Percentiles rank a stretch among this genome's conserved stretches.
Conservation (phyloP, 441 rosid genomes). For the Erodium moschatum region DNA sequence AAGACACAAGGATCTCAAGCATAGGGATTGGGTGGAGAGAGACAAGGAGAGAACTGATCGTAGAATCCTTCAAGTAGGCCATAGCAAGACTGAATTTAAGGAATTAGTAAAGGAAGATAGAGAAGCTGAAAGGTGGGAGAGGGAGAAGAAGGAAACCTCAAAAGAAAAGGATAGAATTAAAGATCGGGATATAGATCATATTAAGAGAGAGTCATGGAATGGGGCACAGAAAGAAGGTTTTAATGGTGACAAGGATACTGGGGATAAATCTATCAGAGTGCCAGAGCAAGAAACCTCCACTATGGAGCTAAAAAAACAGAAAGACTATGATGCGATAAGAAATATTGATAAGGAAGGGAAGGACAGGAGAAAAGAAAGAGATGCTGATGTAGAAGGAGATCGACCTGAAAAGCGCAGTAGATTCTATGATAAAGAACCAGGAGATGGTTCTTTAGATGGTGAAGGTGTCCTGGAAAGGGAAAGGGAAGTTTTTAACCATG, state of each 20-base stretch:
- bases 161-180: conserved; percentile 74
- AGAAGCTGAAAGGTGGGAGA: conserved; percentile 79
- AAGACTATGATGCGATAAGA: conserved; percentile 58
- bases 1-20: conserved; percentile 74
- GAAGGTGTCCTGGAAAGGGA: conserved; percentile 71
- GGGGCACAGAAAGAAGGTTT: conserved; percentile 55
- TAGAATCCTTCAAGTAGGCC: conserved; percentile 47
- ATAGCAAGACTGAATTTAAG: conserved; percentile 46
- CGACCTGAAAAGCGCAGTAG: conserved; percentile 70
- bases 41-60: conserved; percentile 86
- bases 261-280: conserved; percentile 51
- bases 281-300: conserved; percentile 48
- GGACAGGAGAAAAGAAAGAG: conserved; percentile 83
- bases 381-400: conserved; percentile 62
- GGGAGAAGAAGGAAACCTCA: conserved; percentile 64
- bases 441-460: conserved; percentile 74
- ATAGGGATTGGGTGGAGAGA: conserved; percentile 81
- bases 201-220: conserved; percentile 60
- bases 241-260: conserved; percentile 55
- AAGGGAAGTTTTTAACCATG: conserved; percentile 56
- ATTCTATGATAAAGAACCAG: conserved; percentile 62
- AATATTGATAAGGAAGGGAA: conserved; percentile 60
- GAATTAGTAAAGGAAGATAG: conserved; percentile 68
- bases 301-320: conserved; percentile 59
- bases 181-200: conserved; percentile 72